Percentiles rank a stretch among this genome's conserved stretches.
Evolutionary conservation across 257 asterid genomes (phyloP).

Genomic region (Schizonepeta tenuifolia): DNA sequence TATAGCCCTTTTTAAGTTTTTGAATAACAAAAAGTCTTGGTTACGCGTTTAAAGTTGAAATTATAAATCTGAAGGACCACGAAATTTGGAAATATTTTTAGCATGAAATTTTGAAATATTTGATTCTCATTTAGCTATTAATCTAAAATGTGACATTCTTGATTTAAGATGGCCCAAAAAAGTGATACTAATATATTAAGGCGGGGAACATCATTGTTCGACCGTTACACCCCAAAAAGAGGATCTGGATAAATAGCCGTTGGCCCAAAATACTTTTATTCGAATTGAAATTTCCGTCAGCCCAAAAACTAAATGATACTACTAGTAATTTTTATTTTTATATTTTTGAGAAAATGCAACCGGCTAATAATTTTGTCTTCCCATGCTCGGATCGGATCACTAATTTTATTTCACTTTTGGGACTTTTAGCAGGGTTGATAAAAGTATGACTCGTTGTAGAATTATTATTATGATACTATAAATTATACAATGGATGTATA

Average conservation of each 20-base stretch:
- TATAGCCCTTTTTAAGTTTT: too few species aligned
- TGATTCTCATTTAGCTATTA: neutral
- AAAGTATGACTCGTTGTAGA: neutral
- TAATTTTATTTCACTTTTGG: conserved; percentile 4
- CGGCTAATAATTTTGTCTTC: neutral
- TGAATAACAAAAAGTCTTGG: too few species aligned
- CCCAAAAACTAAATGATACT: conserved; percentile 19
- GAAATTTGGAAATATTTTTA: neutral
- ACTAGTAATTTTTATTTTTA: neutral
- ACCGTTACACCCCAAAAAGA: conserved; percentile 28
- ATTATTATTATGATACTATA: too few species aligned
- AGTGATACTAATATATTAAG: neutral
- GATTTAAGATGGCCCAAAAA: conserved; percentile 6
- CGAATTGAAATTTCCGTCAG: conserved; percentile 22
- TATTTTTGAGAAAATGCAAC: neutral
- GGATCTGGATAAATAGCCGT: conserved; percentile 34
- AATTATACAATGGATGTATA: too few species aligned
- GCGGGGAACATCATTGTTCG: conserved; percentile 35
- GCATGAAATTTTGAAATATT: neutral
- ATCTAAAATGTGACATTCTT: neutral
- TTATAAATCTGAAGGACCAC: too few species aligned
- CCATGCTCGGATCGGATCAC: neutral
- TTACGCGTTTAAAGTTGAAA: too few species aligned
- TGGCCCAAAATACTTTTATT: conserved; percentile 40
- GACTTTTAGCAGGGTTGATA: neutral